Evolutionary conservation across 176 grass and related monocot genomes (phyloP), one percentile per base, ranked within the genome.

Genomic region (Oryza meyeriana): DNA sequence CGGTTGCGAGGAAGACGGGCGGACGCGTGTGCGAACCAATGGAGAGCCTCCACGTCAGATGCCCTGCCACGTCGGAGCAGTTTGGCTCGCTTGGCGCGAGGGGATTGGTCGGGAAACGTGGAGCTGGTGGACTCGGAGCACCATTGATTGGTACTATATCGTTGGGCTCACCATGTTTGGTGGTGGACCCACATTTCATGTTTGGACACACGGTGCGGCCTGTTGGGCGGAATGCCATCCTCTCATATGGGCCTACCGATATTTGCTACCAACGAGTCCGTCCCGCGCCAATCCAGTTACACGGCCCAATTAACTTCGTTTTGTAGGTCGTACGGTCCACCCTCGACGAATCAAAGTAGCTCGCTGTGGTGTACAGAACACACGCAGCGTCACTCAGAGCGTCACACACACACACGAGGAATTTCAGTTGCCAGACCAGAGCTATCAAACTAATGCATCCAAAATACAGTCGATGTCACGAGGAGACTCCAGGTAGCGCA

Each of bases 21-120:
- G 80, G 57, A 93, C 90, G 90, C 94, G 94, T 96, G 83, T 93
- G 80, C 68, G 1, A 31, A 65, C 94, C 90, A 96, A 93, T 96
- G 14, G 66, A 4, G 5, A 10, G 10, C 6, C 25, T 83, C 83
- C 94, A 96, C 85, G 76, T 96, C 59, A n/a, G 1, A 0, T 10
- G 18, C 11, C 10, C 38, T 12, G 50, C 86, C 89, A 90, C 77
- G 83, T 93, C 34, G 80, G 74, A 73, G 17, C 16, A 17, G 79
- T 5, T 39, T 62, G 12, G 74, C 83, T 14, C 38, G 0, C 59
- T 77, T 86, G 88, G 88, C 79, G 88, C 20, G 66, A 74, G 6
- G 9, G 29, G 34, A 84, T 63, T 84, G 81, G 87, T 42, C 18
- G 0, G 1, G 0, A 24, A 13, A 7, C 1, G 41, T 64, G 17